A percentile compares a stretch with the other conserved stretches of the same genome.
phyloP scores from a whole-genome alignment of 176 grass and related monocot species.

The Tillandsia leiboldiana region DNA sequence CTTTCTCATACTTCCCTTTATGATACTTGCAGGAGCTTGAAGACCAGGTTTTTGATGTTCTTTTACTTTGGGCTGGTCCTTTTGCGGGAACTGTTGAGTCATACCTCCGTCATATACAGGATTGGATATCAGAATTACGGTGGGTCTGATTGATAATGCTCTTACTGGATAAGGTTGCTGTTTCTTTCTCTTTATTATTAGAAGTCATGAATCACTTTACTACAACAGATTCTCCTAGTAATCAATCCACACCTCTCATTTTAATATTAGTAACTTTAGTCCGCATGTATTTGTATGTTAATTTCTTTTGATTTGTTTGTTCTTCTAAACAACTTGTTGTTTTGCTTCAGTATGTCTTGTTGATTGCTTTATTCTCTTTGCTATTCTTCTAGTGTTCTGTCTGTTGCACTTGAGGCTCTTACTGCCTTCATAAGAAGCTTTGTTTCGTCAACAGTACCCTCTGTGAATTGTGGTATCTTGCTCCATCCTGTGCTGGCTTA shows the following conservation, averaged over 20 bases:
- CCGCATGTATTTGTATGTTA: neutral
- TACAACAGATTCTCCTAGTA: too few species aligned
- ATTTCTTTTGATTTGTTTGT: conserved; percentile 1
- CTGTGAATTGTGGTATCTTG: conserved; percentile 63
- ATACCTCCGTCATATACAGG: conserved; percentile 67
- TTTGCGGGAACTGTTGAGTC: conserved; percentile 87
- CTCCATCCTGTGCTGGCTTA: conserved; percentile 94
- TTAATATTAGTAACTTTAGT: neutral
- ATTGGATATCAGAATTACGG: conserved; percentile 70
- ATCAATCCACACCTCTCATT: too few species aligned
- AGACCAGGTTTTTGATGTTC: conserved; percentile 95
- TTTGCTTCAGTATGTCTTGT: neutral
- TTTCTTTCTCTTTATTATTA: neutral
- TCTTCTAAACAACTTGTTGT: neutral
- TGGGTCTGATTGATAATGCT: conserved; percentile 27
- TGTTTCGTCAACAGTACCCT: conserved; percentile 41
- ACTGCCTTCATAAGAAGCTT: conserved; percentile 93
- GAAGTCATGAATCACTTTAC: too few species aligned
- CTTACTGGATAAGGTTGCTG: neutral
- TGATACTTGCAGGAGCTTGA: conserved; percentile 69
- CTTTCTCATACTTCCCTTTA: conserved; percentile 14
- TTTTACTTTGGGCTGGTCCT: conserved; percentile 86
- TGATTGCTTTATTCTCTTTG: conserved; percentile 11
- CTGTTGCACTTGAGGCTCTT: conserved; percentile 91
- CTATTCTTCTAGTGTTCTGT: conserved; percentile 56